phyloP scores from a whole-genome alignment of 148 eudicot species.

The Polygonum maritimum region DNA sequence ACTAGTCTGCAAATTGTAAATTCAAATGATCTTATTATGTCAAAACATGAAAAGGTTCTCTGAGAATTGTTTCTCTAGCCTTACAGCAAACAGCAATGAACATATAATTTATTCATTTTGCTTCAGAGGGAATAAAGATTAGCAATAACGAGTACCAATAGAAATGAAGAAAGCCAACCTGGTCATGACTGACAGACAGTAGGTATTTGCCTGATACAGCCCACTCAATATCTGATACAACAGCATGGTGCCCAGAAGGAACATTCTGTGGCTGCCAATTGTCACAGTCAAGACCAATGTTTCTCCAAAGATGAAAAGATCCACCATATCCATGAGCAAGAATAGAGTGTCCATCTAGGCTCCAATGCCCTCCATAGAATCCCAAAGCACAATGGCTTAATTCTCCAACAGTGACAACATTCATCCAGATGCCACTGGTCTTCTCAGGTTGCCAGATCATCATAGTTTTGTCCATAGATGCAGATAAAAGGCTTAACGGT shows the following conservation, averaged over 20 bases:
- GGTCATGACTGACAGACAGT: slow-evolving; percentile 90
- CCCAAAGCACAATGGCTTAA: slow-evolving; percentile 96
- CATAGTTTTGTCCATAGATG: slow-evolving; percentile 99
- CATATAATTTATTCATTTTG: neutral
- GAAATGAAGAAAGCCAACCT: slow-evolving; percentile 35
- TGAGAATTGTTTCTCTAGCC: neutral
- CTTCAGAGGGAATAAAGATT: slow-evolving; percentile 9
- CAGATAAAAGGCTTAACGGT: slow-evolving; percentile 74
- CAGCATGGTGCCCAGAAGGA: slow-evolving; percentile 83
- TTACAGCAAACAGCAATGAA: neutral
- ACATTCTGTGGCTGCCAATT: slow-evolving; percentile 93
- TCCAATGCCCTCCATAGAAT: slow-evolving; percentile 95
- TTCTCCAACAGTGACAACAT: slow-evolving; percentile 95
- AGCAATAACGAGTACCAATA: neutral
- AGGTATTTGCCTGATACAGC: slow-evolving; percentile 68
- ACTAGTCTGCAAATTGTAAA: slow-evolving; percentile 42
- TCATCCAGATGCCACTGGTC: slow-evolving; percentile 94
- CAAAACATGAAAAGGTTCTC: neutral
- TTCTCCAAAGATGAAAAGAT: slow-evolving; percentile 90
- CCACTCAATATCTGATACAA: slow-evolving; percentile 82
- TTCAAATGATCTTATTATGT: neutral
- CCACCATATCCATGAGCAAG: slow-evolving; percentile 99
- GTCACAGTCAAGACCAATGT: slow-evolving; percentile 51
- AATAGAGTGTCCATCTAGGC: slow-evolving; percentile 64
- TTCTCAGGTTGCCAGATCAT: slow-evolving; percentile 98